phyloP scores from a whole-genome alignment of 371 early-diverging fungal genomes.

The Entomophthora muscae region DNA sequence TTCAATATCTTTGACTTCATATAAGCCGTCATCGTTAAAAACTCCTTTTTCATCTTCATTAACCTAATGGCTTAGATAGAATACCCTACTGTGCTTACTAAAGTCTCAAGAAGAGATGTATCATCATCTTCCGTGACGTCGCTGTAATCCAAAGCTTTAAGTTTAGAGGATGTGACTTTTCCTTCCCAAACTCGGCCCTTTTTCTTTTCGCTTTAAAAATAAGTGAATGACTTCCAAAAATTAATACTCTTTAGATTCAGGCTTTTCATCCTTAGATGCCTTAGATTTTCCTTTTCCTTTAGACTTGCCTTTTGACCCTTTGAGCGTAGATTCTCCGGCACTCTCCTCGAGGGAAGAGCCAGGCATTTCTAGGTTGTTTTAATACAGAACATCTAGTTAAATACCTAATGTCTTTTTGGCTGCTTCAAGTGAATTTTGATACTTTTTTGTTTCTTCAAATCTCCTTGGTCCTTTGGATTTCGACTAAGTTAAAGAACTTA shows the following conservation, averaged over 20 bases:
- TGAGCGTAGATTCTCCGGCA: no score
- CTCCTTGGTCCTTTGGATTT: constrained; percentile 42
- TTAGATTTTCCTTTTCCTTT: no score
- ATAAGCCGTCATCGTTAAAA: constrained; percentile 50
- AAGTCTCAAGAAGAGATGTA: background rate
- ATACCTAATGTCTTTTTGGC: constrained; percentile 36
- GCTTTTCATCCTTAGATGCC: no score
- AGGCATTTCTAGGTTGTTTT: constrained; percentile 30
- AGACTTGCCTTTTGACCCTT: no score
- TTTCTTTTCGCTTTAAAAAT: no score
- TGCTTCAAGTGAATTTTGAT: constrained; percentile 46
- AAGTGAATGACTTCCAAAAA: no score
- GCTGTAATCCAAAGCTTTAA: constrained; percentile 48
- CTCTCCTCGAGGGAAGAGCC: no score
- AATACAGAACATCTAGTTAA: constrained; percentile 30
- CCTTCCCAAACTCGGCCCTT: constrained; percentile 46
- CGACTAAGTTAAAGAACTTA: constrained; percentile 11
- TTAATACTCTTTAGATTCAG: no score
- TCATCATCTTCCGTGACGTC: constrained; percentile 15
- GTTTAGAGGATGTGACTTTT: constrained; percentile 36
- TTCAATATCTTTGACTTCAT: constrained; percentile 63
- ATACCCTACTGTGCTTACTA: background rate
- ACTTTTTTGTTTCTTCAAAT: constrained; percentile 74
- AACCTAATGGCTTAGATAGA: constrained; percentile 17
- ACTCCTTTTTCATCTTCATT: constrained; percentile 36